Conservation (phyloP, 306 rosid species). For the Acacia crassicarpa region DNA sequence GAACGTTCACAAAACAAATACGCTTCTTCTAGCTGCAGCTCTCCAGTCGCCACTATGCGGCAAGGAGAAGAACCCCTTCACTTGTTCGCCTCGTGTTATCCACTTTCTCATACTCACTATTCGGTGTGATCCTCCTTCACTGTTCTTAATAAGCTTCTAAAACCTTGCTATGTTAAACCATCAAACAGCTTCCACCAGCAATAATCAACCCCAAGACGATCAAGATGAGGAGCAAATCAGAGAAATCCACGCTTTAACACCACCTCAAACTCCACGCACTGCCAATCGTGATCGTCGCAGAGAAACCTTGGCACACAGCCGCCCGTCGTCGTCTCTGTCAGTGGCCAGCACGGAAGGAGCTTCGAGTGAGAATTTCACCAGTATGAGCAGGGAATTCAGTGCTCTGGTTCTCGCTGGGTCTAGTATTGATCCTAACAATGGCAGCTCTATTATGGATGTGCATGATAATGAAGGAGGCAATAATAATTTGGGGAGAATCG, state of each 20-base stretch:
- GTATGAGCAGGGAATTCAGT: slow-evolving; percentile 86
- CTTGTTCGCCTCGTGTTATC: background rate
- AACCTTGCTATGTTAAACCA: slow-evolving; percentile 51
- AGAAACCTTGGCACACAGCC: slow-evolving; percentile 61
- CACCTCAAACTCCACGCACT: slow-evolving; percentile 41
- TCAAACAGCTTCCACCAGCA: slow-evolving; percentile 35
- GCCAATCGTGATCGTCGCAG: slow-evolving; percentile 44
- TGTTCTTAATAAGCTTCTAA: background rate
- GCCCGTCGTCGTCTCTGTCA: slow-evolving; percentile 58
- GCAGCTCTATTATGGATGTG: slow-evolving; percentile 9
- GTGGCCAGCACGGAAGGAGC: slow-evolving; percentile 56
- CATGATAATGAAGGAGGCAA: slow-evolving; percentile 21
- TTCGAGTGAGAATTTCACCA: slow-evolving; percentile 68
- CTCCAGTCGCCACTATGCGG: background rate
- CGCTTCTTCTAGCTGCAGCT: background rate
- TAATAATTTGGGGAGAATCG: slow-evolving; percentile 53
- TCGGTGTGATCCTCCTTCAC: slow-evolving; percentile 1
- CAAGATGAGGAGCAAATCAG: slow-evolving; percentile 53
- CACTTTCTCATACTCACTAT: slow-evolving; percentile 24
- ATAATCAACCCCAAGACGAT: slow-evolving; percentile 34
- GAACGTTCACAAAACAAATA: background rate
- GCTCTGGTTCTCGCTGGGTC: slow-evolving; percentile 94
- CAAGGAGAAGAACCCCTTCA: background rate
- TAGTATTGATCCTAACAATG: slow-evolving; percentile 35
- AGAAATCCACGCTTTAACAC: slow-evolving; percentile 85